Evolutionary conservation across 2,329 filamentous ascomycete species (phyloP), one percentile per base, ranked within the genome.

Genomic region (Clonostachys sp.): DNA sequence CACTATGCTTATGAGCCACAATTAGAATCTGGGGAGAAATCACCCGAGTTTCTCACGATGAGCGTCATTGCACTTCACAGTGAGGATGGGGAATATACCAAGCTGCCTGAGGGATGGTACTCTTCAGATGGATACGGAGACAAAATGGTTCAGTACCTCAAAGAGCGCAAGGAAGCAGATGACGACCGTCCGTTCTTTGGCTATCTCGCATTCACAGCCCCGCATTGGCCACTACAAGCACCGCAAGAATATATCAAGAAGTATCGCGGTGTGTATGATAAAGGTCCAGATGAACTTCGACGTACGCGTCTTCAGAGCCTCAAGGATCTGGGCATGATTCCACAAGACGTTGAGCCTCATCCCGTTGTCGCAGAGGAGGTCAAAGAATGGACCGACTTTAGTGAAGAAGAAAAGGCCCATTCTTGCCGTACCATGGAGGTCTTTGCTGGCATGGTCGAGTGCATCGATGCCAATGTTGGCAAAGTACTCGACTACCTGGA

Each of bases 361-460:
- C 44, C 44, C 2, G 34, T 49, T 12, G 68, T 73, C 14, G 24
- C 17, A 36, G 17, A 18, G 33, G 44, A 45, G 10, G 44, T 12
- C 14, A 70, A 71, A 51, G 60, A 70, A 36, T 80, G 75, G 76
- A 57, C 61, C 4, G 70, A 72, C 4, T 57, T 78, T 57, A 64
- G 64, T 2, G 61, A 68, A 1, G 70, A 75, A 14, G 50, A 51
- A 33, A 46, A 46, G 6, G 45, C 42, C 3, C 12, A 39, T 14
- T 57, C 54, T 6, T 42, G 47, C 3, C 50, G 56, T 3, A 45
- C 43, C 6, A 59, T 58, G 55, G 55, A 78, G 51, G 67, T 74
- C 5, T 80, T 72, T 45, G 77, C 77, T 0, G 76, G 65, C 5
- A 80, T 80, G 74, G 74, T 78, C 6, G 74, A 80, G 48, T 66